Conservation (phyloP, 108 stramenopile genomes). For the Skeletonema potamos region DNA sequence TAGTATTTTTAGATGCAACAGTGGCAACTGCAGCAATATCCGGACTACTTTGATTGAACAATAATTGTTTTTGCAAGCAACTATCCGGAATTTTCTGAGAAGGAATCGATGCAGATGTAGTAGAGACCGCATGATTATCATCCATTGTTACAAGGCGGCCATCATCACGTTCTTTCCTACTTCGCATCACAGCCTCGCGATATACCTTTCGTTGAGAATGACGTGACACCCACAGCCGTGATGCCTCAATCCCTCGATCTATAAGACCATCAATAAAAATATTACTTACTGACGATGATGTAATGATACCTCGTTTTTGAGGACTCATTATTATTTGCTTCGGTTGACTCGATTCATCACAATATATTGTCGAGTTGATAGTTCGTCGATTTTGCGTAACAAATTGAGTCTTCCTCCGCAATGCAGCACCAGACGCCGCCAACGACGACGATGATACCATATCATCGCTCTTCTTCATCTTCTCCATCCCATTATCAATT, state of each 20-base stretch:
- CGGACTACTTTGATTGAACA: neutral
- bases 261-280: neutral
- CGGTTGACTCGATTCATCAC: neutral
- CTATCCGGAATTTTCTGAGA: neutral
- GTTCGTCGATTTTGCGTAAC: neutral
- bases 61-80: neutral
- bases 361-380: neutral
- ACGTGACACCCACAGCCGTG: neutral
- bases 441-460: neutral
- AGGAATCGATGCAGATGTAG: neutral
- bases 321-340: neutral
- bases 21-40: neutral
- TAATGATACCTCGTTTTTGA: neutral
- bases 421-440: no score
- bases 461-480: neutral
- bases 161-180: constrained; percentile 8
- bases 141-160: neutral
- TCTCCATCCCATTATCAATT: neutral
- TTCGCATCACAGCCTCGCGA: neutral
- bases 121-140: neutral
- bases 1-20: neutral
- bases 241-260: constrained; percentile 15
- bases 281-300: no score
- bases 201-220: neutral
- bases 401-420: no score